Percentiles rank a stretch among this genome's conserved stretches.
These are phyloP conservation scores for Paramecium tetraurelia DNA, from an alignment of 73 alveolate species.

Conservation along the genomic window DNA sequence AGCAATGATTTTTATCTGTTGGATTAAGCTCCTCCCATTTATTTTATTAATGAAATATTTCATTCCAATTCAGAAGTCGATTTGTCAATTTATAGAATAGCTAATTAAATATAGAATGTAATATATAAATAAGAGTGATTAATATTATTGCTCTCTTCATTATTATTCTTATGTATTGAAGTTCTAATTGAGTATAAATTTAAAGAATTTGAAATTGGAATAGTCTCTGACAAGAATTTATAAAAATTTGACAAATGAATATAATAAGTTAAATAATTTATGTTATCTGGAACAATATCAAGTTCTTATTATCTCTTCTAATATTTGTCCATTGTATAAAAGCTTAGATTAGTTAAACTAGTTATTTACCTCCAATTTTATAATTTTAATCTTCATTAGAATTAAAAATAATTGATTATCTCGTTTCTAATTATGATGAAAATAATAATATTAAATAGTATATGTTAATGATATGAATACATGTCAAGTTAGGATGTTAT, in stretches of 20 bases:
- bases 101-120: background rate
- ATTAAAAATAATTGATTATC: too few species aligned
- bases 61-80: background rate
- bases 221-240: background rate
- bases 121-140: background rate
- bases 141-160: background rate
- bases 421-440: background rate
- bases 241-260: background rate
- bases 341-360: too few species aligned
- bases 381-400: too few species aligned
- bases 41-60: background rate
- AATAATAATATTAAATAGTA: background rate
- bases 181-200: background rate
- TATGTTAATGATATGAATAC: too few species aligned
- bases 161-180: background rate
- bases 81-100: background rate
- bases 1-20: background rate
- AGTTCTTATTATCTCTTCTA: background rate
- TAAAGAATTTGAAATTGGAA: background rate
- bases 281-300: background rate
- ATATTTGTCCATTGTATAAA: background rate
- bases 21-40: slow-evolving; percentile 2
- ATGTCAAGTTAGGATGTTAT: background rate
- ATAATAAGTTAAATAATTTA: background rate
- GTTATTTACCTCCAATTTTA: too few species aligned